phyloP scores from a whole-genome alignment of 202 grass and related monocot genomes.

The Saccharum hybrid region DNA sequence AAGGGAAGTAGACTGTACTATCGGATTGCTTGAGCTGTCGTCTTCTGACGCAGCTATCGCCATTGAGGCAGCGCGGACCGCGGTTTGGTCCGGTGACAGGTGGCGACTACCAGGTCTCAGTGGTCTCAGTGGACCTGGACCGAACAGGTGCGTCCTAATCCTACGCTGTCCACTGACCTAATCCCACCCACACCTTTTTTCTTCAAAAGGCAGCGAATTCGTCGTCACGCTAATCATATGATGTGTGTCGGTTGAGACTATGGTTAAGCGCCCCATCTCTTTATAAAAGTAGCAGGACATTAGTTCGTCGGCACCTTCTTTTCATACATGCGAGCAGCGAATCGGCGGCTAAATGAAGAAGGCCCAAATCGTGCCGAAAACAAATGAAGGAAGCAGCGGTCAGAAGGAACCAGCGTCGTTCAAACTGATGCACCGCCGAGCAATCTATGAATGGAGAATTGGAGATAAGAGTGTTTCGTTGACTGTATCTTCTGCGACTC shows the following conservation, averaged over 20 bases:
- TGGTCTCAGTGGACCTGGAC: constrained; percentile 36
- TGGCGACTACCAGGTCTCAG: too few species aligned
- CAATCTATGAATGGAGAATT: background rate
- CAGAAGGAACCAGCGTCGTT: background rate
- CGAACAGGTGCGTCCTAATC: constrained; percentile 39
- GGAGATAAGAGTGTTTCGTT: too few species aligned
- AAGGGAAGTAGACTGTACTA: background rate
- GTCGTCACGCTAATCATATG: constrained; percentile 38
- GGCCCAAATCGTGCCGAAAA: too few species aligned
- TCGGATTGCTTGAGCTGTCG: constrained; percentile 14
- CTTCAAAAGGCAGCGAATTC: background rate
- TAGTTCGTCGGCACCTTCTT: background rate
- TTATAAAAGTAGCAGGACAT: background rate
- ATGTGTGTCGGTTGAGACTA: background rate
- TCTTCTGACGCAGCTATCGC: constrained; percentile 26
- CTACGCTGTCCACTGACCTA: constrained; percentile 44
- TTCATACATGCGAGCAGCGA: background rate
- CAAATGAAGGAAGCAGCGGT: background rate
- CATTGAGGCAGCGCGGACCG: too few species aligned
- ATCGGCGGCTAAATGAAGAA: background rate
- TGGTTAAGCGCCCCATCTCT: background rate
- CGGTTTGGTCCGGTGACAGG: constrained; percentile 29
- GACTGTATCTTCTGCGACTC: background rate
- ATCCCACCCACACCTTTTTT: constrained; percentile 14
- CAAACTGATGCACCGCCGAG: background rate